Evolutionary conservation across 2,329 filamentous ascomycete genomes (phyloP).

Genomic region (Rutstroemia sp.): DNA sequence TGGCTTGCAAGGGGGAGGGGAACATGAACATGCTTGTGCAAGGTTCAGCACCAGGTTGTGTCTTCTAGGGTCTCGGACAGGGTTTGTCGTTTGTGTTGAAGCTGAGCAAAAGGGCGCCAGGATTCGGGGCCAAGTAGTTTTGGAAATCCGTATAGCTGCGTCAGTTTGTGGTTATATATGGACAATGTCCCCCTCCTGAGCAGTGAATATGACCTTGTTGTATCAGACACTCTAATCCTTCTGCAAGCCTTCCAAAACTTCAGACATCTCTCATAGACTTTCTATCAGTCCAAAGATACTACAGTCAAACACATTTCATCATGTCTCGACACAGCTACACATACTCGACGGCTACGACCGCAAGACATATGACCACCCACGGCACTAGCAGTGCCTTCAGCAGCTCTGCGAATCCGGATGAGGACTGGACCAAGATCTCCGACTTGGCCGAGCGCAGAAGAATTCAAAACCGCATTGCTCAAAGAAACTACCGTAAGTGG

Average conservation of each 20-base stretch:
- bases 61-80: neutral
- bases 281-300: slow-evolving; percentile 5
- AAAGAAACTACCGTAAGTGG: slow-evolving; percentile 89
- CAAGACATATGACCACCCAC: slow-evolving; percentile 61
- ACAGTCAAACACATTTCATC: slow-evolving; percentile 11
- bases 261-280: slow-evolving; percentile 9
- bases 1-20: slow-evolving; percentile 2
- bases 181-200: slow-evolving; percentile 19
- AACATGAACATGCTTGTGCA: slow-evolving; percentile 9
- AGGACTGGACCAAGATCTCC: slow-evolving; percentile 99
- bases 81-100: slow-evolving; percentile 15
- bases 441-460: slow-evolving; percentile 88
- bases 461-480: slow-evolving; percentile 96
- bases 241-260: slow-evolving; percentile 7
- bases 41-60: slow-evolving; percentile 2
- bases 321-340: slow-evolving; percentile 29
- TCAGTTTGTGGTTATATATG: slow-evolving; percentile 24
- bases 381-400: slow-evolving; percentile 92
- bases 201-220: slow-evolving; percentile 14
- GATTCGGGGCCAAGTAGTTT: slow-evolving; percentile 18
- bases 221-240: slow-evolving; percentile 12
- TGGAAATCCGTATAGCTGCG: slow-evolving; percentile 20
- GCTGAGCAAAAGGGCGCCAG: slow-evolving; percentile 17
- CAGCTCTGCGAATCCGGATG: slow-evolving; percentile 87
- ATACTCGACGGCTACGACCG: slow-evolving; percentile 24